Base-by-base conservation (phyloP, 139 green algal species). In the Coelastrella sp. region DNA sequence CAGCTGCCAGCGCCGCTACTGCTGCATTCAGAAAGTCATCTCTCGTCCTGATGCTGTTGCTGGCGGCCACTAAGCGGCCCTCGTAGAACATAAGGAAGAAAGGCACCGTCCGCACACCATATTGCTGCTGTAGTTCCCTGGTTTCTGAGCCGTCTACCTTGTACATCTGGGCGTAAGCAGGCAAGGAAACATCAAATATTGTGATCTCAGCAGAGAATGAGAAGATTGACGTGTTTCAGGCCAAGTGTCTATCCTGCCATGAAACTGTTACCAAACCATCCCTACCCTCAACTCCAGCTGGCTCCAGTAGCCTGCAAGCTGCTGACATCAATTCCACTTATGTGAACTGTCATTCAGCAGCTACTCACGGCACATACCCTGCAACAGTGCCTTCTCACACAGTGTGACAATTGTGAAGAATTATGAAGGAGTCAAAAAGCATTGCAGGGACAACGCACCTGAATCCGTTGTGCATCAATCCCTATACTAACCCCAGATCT, bases 61-160 rank as follows among this genome's bases (percentile, higher is more conserved):
- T 61, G 20, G 91, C 90, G 22, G 25, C 35, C 24, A 94, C 92
- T 10, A 94, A 92, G 25, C 65, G 63, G 58, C 93, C 93, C 72
- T 93, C 85, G 81, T 93, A 94, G 24, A 92, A 92, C 72, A 92
- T 91, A 58, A 94, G 79, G 88, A 95, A 95, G 87, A 94, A 93
- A 79, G 92, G 93, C 10, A 95, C 78, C 10, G 84, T 91, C 25
- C 91, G 82, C 81, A 95, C 94, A 82, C 84, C 87, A 84, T 91
- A 94, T 8, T 85, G 66, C 61, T 91, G 75, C 90, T 95, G 93
- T 74, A 95, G 85, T 57, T 65, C 49, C 58, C 78, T 90, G 57
- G 84, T 89, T 79, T 95, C 92, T 25, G 87, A 92, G 60, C 91
- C 93, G 63, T 95, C 93, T 66, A 94, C 65, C 57, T 93, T 92